These are phyloP conservation scores for Trichosporon coremiiforme DNA, from an alignment of 1,284 basidiomycete species.

Conservation along the genomic window DNA sequence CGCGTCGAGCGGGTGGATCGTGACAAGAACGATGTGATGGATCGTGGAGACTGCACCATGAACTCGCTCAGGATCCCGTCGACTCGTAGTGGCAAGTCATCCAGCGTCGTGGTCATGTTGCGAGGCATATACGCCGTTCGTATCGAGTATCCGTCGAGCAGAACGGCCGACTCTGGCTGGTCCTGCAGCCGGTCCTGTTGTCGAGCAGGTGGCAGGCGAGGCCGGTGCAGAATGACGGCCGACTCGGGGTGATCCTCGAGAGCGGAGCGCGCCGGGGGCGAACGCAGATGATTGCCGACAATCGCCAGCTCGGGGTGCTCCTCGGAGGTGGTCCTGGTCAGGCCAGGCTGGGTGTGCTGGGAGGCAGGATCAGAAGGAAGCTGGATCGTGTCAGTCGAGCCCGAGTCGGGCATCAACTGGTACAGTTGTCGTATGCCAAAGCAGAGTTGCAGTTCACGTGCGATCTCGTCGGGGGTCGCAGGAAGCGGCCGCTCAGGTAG, in stretches of 20 bases:
- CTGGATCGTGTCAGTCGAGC: not conserved
- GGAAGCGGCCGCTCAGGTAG: constrained; percentile 3
- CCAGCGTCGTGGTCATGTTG: not conserved
- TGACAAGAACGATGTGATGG: constrained; percentile 11
- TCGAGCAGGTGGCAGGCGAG: not conserved
- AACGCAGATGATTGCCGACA: not conserved
- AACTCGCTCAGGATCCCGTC: constrained; percentile 9
- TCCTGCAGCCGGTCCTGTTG: not conserved
- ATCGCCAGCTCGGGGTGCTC: not conserved
- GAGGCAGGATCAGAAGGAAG: not conserved
- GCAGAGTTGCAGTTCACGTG: constrained; percentile 7
- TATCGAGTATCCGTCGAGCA: constrained; percentile 1
- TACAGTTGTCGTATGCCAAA: not conserved
- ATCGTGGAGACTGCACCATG: not conserved
- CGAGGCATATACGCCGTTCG: not conserved
- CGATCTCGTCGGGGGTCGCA: constrained; percentile 2
- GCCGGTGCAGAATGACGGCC: not conserved
- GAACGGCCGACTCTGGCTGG: constrained; percentile 1
- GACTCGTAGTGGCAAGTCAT: not conserved
- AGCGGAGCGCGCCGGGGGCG: not conserved
- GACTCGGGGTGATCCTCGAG: not conserved
- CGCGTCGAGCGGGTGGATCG: constrained; percentile 8
- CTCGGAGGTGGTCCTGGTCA: not conserved
- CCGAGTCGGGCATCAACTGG: not conserved
- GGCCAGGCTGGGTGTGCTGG: not conserved